phyloP scores from a whole-genome alignment of 1,284 basidiomycete genomes.

The Ganoderma sp. region DNA sequence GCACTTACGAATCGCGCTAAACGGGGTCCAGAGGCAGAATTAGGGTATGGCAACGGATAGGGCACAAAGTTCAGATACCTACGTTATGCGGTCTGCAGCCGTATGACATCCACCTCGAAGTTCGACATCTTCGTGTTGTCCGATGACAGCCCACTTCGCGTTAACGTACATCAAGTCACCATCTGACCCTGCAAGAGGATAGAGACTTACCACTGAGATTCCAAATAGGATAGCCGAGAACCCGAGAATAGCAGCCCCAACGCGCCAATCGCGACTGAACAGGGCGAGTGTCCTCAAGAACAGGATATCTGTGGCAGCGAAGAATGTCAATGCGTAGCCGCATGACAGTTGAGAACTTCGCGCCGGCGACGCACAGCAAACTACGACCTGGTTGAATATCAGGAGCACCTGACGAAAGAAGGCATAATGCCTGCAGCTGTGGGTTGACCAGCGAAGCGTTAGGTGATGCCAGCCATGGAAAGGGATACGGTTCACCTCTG shows the following conservation, averaged over 20 bases:
- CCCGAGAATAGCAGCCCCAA: conserved; percentile 29
- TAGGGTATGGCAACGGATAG: background rate
- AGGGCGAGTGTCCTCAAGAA: conserved; percentile 40
- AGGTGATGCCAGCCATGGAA: conserved; percentile 4
- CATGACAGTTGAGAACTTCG: background rate
- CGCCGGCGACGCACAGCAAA: conserved; percentile 33
- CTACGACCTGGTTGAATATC: conserved; percentile 39
- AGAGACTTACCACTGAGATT: conserved; percentile 33
- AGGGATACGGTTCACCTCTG: conserved; percentile 26
- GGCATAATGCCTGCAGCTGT: conserved; percentile 37
- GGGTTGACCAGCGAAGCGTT: conserved; percentile 4
- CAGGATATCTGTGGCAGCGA: conserved; percentile 30
- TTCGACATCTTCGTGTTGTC: conserved; percentile 31
- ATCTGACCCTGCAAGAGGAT: background rate
- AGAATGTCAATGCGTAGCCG: no score
- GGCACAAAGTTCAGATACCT: conserved; percentile 11
- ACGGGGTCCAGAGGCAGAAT: background rate
- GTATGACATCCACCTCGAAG: conserved; percentile 37
- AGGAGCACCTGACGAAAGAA: conserved; percentile 39
- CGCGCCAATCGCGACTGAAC: conserved; percentile 34
- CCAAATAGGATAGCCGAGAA: conserved; percentile 28
- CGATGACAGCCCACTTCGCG: conserved; percentile 35
- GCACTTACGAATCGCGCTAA: conserved; percentile 34
- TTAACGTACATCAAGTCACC: background rate
- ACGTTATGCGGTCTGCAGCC: conserved; percentile 33